Conservation (phyloP, 805 yeast species). For the Nadsonia fulvescens region DNA sequence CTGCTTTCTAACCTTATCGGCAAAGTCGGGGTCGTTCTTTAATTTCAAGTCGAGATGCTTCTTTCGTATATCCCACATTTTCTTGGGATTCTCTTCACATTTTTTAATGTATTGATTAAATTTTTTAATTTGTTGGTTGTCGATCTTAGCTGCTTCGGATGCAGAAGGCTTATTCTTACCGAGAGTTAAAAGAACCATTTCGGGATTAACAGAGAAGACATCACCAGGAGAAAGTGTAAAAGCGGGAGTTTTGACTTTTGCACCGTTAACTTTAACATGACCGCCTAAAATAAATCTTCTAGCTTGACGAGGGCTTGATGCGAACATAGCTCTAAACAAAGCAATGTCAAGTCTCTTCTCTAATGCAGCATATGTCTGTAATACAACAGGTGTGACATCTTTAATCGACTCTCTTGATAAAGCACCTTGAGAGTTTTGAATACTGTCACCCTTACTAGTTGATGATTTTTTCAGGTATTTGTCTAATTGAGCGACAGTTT, state of each 20-base stretch:
- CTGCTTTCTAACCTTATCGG: constrained; percentile 6
- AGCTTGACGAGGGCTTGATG: constrained; percentile 86
- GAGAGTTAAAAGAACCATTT: constrained; percentile 64
- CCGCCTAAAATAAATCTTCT: constrained; percentile 72
- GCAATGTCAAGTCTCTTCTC: constrained; percentile 87
- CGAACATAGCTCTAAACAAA: constrained; percentile 79
- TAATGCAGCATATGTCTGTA: constrained; percentile 76
- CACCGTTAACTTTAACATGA: constrained; percentile 72
- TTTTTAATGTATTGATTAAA: constrained; percentile 60
- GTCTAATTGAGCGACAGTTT: constrained; percentile 79
- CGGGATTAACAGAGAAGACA: constrained; percentile 70
- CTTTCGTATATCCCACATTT: constrained; percentile 29
- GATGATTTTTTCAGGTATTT: too few species aligned
- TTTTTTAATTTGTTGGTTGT: constrained; percentile 47
- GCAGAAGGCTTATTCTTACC: constrained; percentile 73
- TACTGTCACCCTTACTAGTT: constrained; percentile 4
- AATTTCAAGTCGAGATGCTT: constrained; percentile 10
- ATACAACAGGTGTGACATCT: constrained; percentile 51
- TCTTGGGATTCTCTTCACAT: constrained; percentile 39
- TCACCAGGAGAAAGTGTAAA: constrained; percentile 72
- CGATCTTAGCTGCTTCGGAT: constrained; percentile 47
- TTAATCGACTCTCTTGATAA: constrained; percentile 4
- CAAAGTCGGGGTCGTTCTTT: constrained; percentile 5
- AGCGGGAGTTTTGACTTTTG: constrained; percentile 58
- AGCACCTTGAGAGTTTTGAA: neutral